Evolutionary conservation across 352 stramenopile genomes (phyloP).

Genomic region (Globisporangium irregulare): DNA sequence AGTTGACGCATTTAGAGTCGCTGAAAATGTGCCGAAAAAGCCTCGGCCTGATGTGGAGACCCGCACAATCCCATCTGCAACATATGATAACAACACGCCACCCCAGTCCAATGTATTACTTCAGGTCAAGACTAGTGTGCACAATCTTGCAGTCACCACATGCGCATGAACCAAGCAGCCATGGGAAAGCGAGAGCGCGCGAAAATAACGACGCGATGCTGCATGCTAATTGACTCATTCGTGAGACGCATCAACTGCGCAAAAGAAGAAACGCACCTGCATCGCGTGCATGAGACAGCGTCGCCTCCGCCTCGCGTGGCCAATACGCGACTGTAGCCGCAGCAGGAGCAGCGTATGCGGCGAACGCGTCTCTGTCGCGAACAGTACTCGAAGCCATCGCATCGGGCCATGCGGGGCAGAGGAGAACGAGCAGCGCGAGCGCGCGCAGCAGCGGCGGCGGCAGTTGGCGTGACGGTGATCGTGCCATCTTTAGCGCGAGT

Average conservation of each 20-base stretch:
- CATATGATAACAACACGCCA: not conserved
- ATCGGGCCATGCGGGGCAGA: not conserved
- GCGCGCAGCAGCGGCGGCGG: not conserved
- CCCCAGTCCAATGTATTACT: not conserved
- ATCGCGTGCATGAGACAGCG: slow-evolving; percentile 21
- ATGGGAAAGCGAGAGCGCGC: not conserved
- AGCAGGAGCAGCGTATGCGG: not conserved
- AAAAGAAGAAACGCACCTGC: slow-evolving; percentile 15
- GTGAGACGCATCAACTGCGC: not conserved
- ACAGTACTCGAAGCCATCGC: not conserved
- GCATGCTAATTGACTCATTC: not conserved
- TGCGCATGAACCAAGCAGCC: not conserved
- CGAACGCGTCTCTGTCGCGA: not conserved
- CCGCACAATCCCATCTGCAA: slow-evolving; percentile 22
- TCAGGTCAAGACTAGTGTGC: not conserved
- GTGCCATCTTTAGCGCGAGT: not conserved
- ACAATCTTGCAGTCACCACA: not conserved
- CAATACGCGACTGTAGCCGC: slow-evolving; percentile 26
- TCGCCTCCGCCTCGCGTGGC: slow-evolving; percentile 25
- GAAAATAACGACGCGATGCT: not conserved
- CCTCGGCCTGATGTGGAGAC: slow-evolving; percentile 24
- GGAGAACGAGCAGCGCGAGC: slow-evolving; percentile 2
- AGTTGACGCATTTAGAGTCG: slow-evolving; percentile 12
- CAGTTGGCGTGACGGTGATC: not conserved
- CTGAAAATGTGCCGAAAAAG: slow-evolving; percentile 27